Base-by-base conservation (phyloP, 2,329 filamentous ascomycete species). In the Pseudogymnoascus sp. region DNA sequence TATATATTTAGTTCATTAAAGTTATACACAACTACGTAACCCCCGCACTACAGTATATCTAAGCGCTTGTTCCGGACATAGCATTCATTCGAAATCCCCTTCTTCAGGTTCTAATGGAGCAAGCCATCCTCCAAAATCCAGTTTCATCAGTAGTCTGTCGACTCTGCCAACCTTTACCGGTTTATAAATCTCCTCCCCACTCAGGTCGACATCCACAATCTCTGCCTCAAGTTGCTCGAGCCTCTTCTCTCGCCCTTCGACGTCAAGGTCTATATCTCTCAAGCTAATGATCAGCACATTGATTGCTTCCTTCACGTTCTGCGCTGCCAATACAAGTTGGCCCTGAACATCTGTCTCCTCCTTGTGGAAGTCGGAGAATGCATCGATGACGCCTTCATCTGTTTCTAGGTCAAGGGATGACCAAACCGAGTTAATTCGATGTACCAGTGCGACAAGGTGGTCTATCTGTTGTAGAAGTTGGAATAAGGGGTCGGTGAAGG, bases 91-190 rank as follows among this genome's bases (percentile, higher is more conserved):
- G 6, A 33, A 56, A n/a, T 22, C 50, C 2, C 28, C 50, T 2
- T 56, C 50, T 7, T 56, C 28, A 8, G 50, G 4, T 22, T 56
- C 50, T 22, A 56, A 56, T 7, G 50, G 50, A 33, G 50, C 26
- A 35, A 75, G 73, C 73, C 73, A 75, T 0, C 70, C 69, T 4
- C 72, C 72, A 68, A 75, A 75, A 68, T 96, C 92, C 69, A 97
- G 78, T 78, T 96, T 96, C 91, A 96, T 96, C 72, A 97, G 75
- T 72, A 97, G 76, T 64, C 90, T 81, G 77, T 96, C 91, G 53
- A 97, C 85, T 0, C 91, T 90, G 0, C 90, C 90, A 3, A 91
- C 84, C 65, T 89, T 86, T 66, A 85, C 82, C 0, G 91, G 89
- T 31, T 87, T 81, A 73, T 90, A 96, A 66, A 75, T 75, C 0